phyloP scores from a whole-genome alignment of 352 stramenopile genomes.

The Lagenidium giganteum region DNA sequence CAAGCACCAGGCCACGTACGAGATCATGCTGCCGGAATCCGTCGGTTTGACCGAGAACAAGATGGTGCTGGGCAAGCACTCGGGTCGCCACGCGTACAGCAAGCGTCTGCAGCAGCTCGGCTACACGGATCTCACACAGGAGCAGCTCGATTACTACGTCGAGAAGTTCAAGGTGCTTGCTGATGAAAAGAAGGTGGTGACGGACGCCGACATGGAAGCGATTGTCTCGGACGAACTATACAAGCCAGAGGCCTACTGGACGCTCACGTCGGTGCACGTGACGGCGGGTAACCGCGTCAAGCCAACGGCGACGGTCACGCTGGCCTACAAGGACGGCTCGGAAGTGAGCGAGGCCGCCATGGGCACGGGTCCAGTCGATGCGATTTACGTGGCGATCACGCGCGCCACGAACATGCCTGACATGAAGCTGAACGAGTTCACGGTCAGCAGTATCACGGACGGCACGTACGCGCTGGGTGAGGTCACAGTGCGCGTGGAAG shows the following conservation, averaged over 20 bases:
- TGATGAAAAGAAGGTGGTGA: slow-evolving; percentile 88
- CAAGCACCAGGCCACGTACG: slow-evolving; percentile 98
- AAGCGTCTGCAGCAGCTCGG: slow-evolving; percentile 81
- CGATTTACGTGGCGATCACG: slow-evolving; percentile 77
- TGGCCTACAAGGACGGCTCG: slow-evolving; percentile 77
- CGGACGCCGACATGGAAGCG: slow-evolving; percentile 82
- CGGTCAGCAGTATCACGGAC: slow-evolving; percentile 78
- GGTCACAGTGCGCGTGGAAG: slow-evolving; percentile 75
- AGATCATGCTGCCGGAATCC: slow-evolving; percentile 98
- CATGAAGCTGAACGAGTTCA: slow-evolving; percentile 77
- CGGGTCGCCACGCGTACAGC: slow-evolving; percentile 80
- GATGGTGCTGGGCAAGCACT: slow-evolving; percentile 87
- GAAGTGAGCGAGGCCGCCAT: slow-evolving; percentile 83
- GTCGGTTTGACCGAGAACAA: slow-evolving; percentile 92
- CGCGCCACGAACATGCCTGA: slow-evolving; percentile 63
- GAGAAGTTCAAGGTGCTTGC: slow-evolving; percentile 86
- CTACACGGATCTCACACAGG: slow-evolving; percentile 66
- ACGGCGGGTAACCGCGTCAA: slow-evolving; percentile 84
- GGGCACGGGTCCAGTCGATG: slow-evolving; percentile 76
- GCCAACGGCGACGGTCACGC: slow-evolving; percentile 76
- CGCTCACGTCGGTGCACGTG: slow-evolving; percentile 78
- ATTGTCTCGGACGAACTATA: slow-evolving; percentile 83
- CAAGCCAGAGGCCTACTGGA: slow-evolving; percentile 80
- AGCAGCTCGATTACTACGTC: slow-evolving; percentile 84
- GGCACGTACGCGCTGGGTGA: slow-evolving; percentile 77